Base-by-base conservation (phyloP, 148 eudicot species). In the Pharnaceum exiguum region DNA sequence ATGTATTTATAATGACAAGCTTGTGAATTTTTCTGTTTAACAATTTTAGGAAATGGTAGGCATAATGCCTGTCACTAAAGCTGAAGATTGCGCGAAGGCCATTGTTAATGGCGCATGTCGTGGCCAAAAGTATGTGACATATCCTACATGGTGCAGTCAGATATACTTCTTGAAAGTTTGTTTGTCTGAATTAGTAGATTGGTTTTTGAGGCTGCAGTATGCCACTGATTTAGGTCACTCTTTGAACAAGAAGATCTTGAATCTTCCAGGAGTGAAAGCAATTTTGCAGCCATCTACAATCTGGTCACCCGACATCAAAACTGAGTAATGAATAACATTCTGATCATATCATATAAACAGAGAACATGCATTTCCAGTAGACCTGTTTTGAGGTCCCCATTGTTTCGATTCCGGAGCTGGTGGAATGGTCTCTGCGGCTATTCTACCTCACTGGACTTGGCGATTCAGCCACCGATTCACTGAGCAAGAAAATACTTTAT, bases 141-240 rank as follows among this genome's bases (percentile, higher is more conserved):
- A 66, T 19, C 89, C 93, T 5, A 48, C 69, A 21, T 88, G 96
- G 96, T 58, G 77, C 62, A 72, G 56, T 57, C 45, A 66, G 4
- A 78, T 75, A 32, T 63, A 58, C 44, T 46, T 63, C 13, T 66
- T 74, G 76, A 77, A 74, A 64, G 16, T 63, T 37, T 26, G 80
- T 31, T 56, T 76, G 55, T 89, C 85, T 0, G 87, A 82, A 67
- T 48, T 69, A 7, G 8, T 80, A 4, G 84, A 89, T 42, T 80
- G 74, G 82, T 19, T 46, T 10, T 59, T 65, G 42, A 60, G 72
- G 7, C 42, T 75, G 61, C 15, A 67, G 22, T 52, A 62, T 18
- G 32, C 78, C 3, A 70, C 91, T 0, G 57, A 60, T 0, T 75
- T 75, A 6, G 87, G 79, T n/a, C 79, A 77, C 46, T 67, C 85